Evolutionary conservation across 768 basidiomycete genomes (phyloP), one percentile per base, ranked within the genome.

Genomic region (Termitomyces sp.): DNA sequence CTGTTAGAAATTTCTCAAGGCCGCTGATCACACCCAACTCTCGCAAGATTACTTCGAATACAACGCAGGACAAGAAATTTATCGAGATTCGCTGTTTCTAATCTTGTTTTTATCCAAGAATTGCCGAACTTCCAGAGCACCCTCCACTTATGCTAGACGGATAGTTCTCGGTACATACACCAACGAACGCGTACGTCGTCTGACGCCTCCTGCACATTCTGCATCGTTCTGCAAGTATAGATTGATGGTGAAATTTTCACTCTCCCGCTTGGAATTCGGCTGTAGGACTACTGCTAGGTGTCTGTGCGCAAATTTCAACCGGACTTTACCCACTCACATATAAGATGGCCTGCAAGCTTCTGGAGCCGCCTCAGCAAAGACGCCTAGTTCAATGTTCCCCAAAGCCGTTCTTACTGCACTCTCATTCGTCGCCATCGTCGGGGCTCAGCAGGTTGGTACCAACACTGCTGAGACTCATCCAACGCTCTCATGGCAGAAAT

Each of bases 361-460:
- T 1, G 14, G 38, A 17, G 15, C 19, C 26, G 28, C n/a, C 50
- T 40, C 37, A 41, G 4, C n/a, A 30, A 17, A 26, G 37, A 38
- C 15, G 1, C 17, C 44, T 28, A 10, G 45, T 30, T 2, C 4
- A 46, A 46, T 46, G 45, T 46, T 46, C 26, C 26, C 50, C 17
- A 51, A 40, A 51, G 26, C 54, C 38, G 55, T 64, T 60, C 70
- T 70, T 40, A 48, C 65, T 57, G 59, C 65, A 21, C 64, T 67
- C 51, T 55, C 70, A 17, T 56, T 71, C 50, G 61, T 69, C 63
- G 63, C 76, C 46, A 64, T 70, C 55, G 73, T 62, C n/a, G 67
- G 67, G 60, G 78, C 67, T 59, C 79, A 81, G 64, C 75, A 77
- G 60, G 70, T 70, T 60, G 80, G 79, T 58, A 79, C 76, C 19